phyloP scores from a whole-genome alignment of 768 basidiomycete species.

The Pulveroboletus frians region DNA sequence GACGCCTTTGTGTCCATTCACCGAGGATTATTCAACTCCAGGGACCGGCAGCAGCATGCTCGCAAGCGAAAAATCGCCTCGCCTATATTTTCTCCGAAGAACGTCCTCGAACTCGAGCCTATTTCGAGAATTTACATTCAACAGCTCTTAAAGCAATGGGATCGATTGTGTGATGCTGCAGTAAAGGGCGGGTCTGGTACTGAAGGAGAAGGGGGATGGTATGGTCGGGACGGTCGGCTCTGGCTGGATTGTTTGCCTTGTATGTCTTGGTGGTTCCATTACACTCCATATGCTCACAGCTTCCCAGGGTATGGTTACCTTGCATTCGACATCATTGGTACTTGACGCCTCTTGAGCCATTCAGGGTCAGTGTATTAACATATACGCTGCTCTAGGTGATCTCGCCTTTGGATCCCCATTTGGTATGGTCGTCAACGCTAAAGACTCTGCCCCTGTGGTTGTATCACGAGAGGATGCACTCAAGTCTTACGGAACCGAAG shows the following conservation, averaged over 20 bases:
- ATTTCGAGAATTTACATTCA: slow-evolving; percentile 59
- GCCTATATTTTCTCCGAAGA: slow-evolving; percentile 81
- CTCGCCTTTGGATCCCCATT: slow-evolving; percentile 85
- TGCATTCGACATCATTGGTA: slow-evolving; percentile 74
- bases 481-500: slow-evolving; percentile 47
- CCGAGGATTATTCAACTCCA: slow-evolving; percentile 73
- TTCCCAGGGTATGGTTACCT: slow-evolving; percentile 52
- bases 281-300: slow-evolving; percentile 4
- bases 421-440: slow-evolving; percentile 75
- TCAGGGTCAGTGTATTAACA: neutral
- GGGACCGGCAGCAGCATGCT: slow-evolving; percentile 71
- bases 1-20: slow-evolving; percentile 73
- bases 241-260: slow-evolving; percentile 76
- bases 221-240: slow-evolving; percentile 53
- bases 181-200: slow-evolving; percentile 49
- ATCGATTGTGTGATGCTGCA: slow-evolving; percentile 54
- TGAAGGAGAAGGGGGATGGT: slow-evolving; percentile 57
- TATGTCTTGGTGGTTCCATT: slow-evolving; percentile 28
- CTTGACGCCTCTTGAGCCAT: neutral
- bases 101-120: slow-evolving; percentile 80
- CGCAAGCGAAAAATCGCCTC: slow-evolving; percentile 91
- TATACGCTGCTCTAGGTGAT: slow-evolving; percentile 38
- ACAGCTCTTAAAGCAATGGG: slow-evolving; percentile 69
- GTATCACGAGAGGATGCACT: slow-evolving; percentile 51
- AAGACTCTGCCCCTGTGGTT: slow-evolving; percentile 69